These are phyloP conservation scores for Nakazawaea laoshanensis DNA, from an alignment of 805 yeast species.

Conservation along the genomic window DNA sequence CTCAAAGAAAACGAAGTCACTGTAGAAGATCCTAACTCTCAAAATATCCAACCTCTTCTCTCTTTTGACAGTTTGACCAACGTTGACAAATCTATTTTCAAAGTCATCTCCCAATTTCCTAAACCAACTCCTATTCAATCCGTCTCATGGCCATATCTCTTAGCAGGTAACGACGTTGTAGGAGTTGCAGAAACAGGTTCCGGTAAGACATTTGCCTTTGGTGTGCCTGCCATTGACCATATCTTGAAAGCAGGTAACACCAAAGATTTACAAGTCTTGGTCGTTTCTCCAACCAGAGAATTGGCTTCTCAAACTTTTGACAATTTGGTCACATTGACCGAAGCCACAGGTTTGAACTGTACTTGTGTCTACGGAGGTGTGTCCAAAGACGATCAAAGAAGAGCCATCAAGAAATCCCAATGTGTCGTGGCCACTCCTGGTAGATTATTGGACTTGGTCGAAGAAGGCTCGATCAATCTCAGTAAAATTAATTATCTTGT, in stretches of 20 bases:
- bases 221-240: constrained; percentile 89
- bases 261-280: constrained; percentile 62
- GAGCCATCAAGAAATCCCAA: constrained; percentile 54
- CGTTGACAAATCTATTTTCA: constrained; percentile 46
- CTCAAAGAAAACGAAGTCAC: constrained; percentile 66
- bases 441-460: constrained; percentile 79
- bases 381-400: constrained; percentile 86
- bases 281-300: constrained; percentile 95
- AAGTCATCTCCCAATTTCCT: constrained; percentile 63
- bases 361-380: constrained; percentile 97
- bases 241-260: constrained; percentile 34
- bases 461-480: constrained; percentile 77
- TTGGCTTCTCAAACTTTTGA: constrained; percentile 91
- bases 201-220: constrained; percentile 95
- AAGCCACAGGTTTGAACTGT: constrained; percentile 53
- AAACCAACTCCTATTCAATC: constrained; percentile 96
- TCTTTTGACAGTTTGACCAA: constrained; percentile 52
- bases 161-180: constrained; percentile 74
- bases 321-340: constrained; percentile 61
- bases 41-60: constrained; percentile 59
- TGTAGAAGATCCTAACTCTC: constrained; percentile 56
- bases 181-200: constrained; percentile 99
- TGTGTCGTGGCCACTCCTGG: constrained; percentile 98
- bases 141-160: constrained; percentile 86
- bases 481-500: constrained; percentile 68